Evolutionary conservation across 495 filamentous ascomycete species (phyloP), one percentile per base, ranked within the genome.

Genomic region (Aspergillus diversus): DNA sequence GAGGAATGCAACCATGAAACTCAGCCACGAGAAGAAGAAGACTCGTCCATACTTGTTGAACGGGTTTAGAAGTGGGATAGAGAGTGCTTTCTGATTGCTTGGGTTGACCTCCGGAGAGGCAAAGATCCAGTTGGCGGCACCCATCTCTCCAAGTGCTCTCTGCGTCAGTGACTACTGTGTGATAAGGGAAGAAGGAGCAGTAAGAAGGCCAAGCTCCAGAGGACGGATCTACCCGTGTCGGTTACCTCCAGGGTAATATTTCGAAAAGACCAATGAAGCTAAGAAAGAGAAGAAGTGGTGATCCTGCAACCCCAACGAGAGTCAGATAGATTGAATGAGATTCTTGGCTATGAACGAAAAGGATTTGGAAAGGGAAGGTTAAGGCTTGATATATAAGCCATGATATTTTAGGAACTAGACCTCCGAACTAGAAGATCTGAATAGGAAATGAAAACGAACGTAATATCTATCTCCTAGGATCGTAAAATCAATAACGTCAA

Each of bases 1-100:
- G 77, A 92, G 90, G 80, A 98, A 98, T 21, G 93, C 92, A 60
- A 97, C 86, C 88, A 97, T 91, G 78, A 98, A 98, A 8, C 94
- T 94, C 53, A 92, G 84, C 89, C 93, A 97, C 0, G 92, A 92
- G 77, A 97, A 97, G 81, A 92, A 92, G 75, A 96, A 97, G 0
- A 95, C 92, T 4, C 93, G 84, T 50, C 94, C 93, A 83, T 98
- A 92, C 63, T 86, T 71, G 67, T 96, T 86, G 62, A 92, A 69
- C 8, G 90, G 88, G 71, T 97, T 97, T 33, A 97, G 73, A 35
- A 91, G 70, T 0, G 93, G 94, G 53, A 97, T 87, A 0, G 90
- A 90, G 46, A 83, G 84, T 35, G 93, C 93, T 72, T 96, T 96
- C 15, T 82, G 81, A 71, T 89, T 96, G 73, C 87, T 78, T 1